These are phyloP conservation scores for Extremus antarcticus DNA, from an alignment of 495 filamentous ascomycete genomes.

Conservation along the genomic window DNA sequence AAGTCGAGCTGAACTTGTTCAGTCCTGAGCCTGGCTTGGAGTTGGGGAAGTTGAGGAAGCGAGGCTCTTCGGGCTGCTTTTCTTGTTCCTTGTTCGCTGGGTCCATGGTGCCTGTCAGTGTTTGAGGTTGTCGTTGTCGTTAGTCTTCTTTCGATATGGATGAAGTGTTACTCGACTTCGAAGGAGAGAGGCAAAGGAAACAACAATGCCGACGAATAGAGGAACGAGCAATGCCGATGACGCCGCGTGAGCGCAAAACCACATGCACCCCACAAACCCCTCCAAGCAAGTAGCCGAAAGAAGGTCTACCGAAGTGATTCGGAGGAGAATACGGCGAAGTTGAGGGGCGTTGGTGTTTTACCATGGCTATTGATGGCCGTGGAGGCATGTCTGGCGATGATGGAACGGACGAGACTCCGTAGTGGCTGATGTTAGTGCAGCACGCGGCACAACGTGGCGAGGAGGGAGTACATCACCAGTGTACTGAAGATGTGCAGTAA, in stretches of 20 bases:
- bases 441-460: too few species aligned
- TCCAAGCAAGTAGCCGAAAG: neutral
- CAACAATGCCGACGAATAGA: too few species aligned
- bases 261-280: neutral
- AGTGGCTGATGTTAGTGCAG: too few species aligned
- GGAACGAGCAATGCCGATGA: neutral
- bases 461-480: too few species aligned
- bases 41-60: slow-evolving; percentile 52
- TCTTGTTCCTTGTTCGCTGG: slow-evolving; percentile 33
- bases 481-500: too few species aligned
- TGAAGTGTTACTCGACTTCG: neutral
- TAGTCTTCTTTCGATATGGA: neutral
- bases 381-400: too few species aligned
- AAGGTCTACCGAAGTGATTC: neutral
- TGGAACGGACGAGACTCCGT: too few species aligned
- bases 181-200: neutral
- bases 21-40: slow-evolving; percentile 48
- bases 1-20: slow-evolving; percentile 60
- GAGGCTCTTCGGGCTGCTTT: slow-evolving; percentile 39
- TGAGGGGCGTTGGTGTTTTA: too few species aligned
- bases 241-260: too few species aligned
- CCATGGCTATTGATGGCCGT: too few species aligned
- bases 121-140: neutral
- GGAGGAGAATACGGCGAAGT: neutral
- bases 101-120: slow-evolving; percentile 30